A percentile compares a stretch with the other conserved stretches of the same genome.
phyloP scores from a whole-genome alignment of 768 basidiomycete species.

The Kwoniella europaea region DNA sequence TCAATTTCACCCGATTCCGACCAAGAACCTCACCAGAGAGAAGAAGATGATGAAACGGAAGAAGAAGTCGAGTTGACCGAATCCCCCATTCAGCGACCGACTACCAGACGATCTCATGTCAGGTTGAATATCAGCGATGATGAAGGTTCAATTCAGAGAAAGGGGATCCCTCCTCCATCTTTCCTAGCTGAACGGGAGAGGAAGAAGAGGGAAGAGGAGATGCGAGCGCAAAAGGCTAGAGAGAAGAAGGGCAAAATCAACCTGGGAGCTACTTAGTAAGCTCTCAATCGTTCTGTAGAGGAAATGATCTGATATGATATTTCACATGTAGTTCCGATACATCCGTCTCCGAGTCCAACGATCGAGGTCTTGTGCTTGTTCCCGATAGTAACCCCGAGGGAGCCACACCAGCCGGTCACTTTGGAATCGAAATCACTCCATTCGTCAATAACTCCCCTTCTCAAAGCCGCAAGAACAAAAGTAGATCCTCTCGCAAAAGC shows the following conservation, averaged over 20 bases:
- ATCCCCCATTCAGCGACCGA: conserved; percentile 7
- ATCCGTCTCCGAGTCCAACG: neutral
- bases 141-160: neutral
- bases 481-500: conserved; percentile 9
- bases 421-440: neutral
- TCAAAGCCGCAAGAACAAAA: neutral
- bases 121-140: neutral
- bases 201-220: neutral
- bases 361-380: neutral
- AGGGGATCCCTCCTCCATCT: conserved; percentile 2
- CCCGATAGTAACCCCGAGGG: conserved; percentile 7
- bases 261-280: neutral
- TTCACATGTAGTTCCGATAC: neutral
- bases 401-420: neutral
- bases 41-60: conserved; percentile 3
- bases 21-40: neutral
- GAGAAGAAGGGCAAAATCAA: neutral
- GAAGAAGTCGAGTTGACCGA: neutral
- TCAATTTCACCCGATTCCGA: conserved; percentile 8
- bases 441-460: neutral
- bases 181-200: neutral
- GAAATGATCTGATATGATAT: neutral
- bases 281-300: neutral
- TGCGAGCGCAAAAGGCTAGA: neutral
- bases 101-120: neutral